Conservation (phyloP, 768 basidiomycete genomes). For the Tricholoma furcatifolium region DNA sequence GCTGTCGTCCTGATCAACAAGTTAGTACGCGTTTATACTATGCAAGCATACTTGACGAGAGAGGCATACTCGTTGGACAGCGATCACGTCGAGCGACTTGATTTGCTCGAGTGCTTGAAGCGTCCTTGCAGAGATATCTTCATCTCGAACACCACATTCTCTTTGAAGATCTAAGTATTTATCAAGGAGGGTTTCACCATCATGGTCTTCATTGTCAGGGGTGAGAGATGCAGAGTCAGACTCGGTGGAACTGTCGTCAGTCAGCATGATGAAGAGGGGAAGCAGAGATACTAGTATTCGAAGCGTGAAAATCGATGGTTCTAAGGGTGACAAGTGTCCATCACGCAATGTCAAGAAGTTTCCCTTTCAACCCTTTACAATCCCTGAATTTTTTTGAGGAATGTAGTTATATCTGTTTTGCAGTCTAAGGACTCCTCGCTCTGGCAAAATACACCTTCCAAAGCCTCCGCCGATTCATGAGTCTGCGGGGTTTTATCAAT, state of each 20-base stretch:
- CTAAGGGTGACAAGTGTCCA: conserved; percentile 12
- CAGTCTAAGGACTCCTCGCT: conserved; percentile 49
- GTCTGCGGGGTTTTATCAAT: conserved; percentile 42
- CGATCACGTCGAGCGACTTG: conserved; percentile 8
- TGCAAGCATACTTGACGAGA: neutral
- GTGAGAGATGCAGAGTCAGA: conserved; percentile 39
- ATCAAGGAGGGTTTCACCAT: neutral
- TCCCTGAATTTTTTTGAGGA: conserved; percentile 57
- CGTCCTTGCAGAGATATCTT: conserved; percentile 7
- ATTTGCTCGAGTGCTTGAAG: conserved; percentile 14
- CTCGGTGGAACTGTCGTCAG: conserved; percentile 50
- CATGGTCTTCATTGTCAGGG: neutral
- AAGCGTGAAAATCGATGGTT: neutral
- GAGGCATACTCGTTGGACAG: conserved; percentile 14
- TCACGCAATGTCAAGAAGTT: neutral
- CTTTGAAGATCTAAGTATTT: neutral
- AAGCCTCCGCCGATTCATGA: conserved; percentile 50
- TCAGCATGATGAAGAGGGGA: conserved; percentile 13
- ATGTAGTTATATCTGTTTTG: conserved; percentile 53
- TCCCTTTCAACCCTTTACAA: conserved; percentile 28
- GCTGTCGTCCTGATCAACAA: conserved; percentile 10
- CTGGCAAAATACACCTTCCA: conserved; percentile 65
- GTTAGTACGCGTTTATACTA: neutral
- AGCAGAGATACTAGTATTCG: neutral
- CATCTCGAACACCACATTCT: neutral